These are phyloP conservation scores for Ceratocystis colombiana DNA, from an alignment of 2,329 filamentous ascomycete species.

Conservation along the genomic window DNA sequence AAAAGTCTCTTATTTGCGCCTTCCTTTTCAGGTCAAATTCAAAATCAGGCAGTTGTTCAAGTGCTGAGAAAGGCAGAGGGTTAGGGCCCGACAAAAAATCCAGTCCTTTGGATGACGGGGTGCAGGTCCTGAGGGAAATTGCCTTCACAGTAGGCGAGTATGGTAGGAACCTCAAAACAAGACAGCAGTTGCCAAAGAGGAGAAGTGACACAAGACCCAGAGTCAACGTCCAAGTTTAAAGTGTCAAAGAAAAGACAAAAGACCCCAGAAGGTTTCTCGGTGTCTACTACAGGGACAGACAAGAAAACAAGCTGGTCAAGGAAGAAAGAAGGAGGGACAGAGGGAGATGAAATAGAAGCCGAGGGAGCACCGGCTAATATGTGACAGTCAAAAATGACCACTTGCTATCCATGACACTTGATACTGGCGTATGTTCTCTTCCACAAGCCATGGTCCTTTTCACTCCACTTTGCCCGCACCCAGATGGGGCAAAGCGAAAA, in stretches of 20 bases:
- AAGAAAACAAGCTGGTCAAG: background rate
- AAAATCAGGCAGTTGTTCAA: background rate
- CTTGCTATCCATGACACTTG: background rate
- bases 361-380: background rate
- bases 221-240: conserved; percentile 6
- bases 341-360: background rate
- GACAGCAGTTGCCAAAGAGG: background rate
- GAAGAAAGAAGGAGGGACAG: background rate
- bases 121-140: background rate
- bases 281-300: background rate
- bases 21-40: conserved; percentile 1
- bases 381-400: background rate
- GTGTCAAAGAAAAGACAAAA: conserved; percentile 3
- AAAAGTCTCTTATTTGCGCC: background rate
- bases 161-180: background rate
- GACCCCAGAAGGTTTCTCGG: background rate
- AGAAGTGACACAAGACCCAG: conserved; percentile 5
- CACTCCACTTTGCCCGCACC: background rate
- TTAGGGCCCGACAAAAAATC: background rate
- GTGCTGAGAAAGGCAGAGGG: background rate
- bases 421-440: background rate
- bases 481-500: background rate
- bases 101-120: background rate
- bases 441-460: background rate
- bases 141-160: background rate